Evolutionary conservation across 1,284 basidiomycete genomes (phyloP).

Genomic region (Cerioporus squamosus): DNA sequence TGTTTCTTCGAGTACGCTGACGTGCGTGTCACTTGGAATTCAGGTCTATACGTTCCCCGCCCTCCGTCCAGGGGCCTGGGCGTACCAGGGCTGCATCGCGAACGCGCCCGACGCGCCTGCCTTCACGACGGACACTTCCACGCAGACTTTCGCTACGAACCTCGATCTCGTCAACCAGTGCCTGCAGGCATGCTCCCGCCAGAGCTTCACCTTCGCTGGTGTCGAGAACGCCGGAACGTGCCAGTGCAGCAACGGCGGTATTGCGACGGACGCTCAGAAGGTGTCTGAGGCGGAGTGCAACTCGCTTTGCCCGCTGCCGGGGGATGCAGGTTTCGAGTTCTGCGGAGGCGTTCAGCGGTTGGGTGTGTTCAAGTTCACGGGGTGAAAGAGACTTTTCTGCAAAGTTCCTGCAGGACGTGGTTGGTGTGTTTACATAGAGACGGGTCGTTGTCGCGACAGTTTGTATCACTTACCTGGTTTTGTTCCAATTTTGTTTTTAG

Average conservation of each 20-base stretch:
- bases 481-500: no score
- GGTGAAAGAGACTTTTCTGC: neutral
- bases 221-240: constrained; percentile 20
- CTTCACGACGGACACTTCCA: constrained; percentile 3
- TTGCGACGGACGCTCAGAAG: constrained; percentile 1
- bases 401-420: neutral
- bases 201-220: constrained; percentile 20
- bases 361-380: constrained; percentile 17
- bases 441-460: no score
- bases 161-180: constrained; percentile 25
- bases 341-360: constrained; percentile 21
- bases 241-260: constrained; percentile 14
- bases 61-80: constrained; percentile 20
- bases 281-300: constrained; percentile 16
- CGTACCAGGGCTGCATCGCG: constrained; percentile 19
- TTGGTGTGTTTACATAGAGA: no score
- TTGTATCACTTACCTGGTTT: no score
- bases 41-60: constrained; percentile 23
- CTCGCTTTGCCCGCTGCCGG: constrained; percentile 24
- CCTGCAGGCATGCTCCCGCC: constrained; percentile 20
- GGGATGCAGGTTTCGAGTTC: constrained; percentile 21
- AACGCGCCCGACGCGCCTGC: constrained; percentile 15
- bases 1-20: neutral
- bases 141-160: constrained; percentile 14
- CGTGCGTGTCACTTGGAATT: neutral